Base-by-base conservation (phyloP, 1,284 basidiomycete species). In the Rhodotorula sp. region DNA sequence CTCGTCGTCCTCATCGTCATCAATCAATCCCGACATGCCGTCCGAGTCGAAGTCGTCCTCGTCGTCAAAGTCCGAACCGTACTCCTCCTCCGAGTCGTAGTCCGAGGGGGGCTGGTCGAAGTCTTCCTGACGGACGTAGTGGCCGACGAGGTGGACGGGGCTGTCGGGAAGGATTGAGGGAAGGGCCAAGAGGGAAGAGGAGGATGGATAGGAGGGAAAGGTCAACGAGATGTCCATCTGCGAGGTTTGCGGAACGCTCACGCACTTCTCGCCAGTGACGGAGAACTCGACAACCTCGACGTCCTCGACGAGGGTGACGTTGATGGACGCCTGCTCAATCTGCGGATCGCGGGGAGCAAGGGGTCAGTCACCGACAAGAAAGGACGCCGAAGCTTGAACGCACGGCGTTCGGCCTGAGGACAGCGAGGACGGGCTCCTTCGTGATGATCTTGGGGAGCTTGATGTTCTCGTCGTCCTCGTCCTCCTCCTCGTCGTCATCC, bases 61-160 rank as follows among this genome's bases (percentile, higher is more conserved):
- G 58, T 74, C 67, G 24, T 81, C 86, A 78, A 86, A 87, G 62
- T 85, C 85, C 40, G 77, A 74, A 68, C 88, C 86, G 62, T 70
- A 70, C 40, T 81, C 80, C 40, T 80, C 78, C 61, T 79, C 80
- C 37, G 83, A 84, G 70, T 71, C 79, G 71, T 78, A 79, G 40
- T 44, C 40, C 55, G 55, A 57, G 64, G 79, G 79, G 50, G 80
- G 80, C 76, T 84, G 82, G 76, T 82, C 78, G 58, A 75, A 75
- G 68, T 75, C 73, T 63, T 75, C 73, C 66, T 75, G 73, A 48
- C 73, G 73, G 77, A 95, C 87, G 83, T 93, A 95, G 83, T 96
- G 94, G 70, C 94, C 94, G 72, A 89, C 87, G 66, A 98, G 82
- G 81, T 94, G 88, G 70, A 97, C 85, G 62, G 88, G 83, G 69